Evolutionary conservation across 192 early-diverging fungal species (phyloP).

Genomic region (Backusella luteola): DNA sequence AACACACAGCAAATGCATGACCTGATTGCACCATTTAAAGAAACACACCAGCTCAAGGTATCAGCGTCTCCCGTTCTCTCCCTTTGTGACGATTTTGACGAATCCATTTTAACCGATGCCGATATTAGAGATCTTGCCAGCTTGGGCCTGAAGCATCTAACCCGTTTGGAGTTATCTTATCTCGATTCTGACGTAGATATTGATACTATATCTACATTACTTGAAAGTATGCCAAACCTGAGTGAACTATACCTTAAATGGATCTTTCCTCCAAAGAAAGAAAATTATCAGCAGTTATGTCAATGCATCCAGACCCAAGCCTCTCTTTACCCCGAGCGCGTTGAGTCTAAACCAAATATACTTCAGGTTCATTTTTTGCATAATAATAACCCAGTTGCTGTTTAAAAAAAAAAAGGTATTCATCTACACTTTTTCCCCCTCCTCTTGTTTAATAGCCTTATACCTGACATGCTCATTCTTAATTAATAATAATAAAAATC

Average conservation of each 20-base stretch:
- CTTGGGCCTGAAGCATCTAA: neutral
- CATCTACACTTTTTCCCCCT: neutral
- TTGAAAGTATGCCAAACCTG: neutral
- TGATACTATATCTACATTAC: neutral
- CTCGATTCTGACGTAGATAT: neutral
- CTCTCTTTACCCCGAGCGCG: neutral
- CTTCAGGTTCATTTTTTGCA: conserved; percentile 1
- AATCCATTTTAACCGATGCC: conserved; percentile 4
- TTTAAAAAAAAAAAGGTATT: neutral
- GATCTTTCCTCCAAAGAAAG: conserved; percentile 12
- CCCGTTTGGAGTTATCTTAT: neutral
- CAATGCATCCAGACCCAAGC: neutral
- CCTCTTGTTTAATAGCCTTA: neutral
- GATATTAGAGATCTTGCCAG: neutral
- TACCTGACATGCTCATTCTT: neutral
- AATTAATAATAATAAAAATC: neutral
- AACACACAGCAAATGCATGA: neutral
- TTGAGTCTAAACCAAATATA: neutral
- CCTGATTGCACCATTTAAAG: neutral
- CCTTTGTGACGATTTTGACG: conserved; percentile 13
- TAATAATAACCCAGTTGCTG: neutral
- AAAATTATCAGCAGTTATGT: conserved; percentile 1
- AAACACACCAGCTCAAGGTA: neutral
- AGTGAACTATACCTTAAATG: neutral
- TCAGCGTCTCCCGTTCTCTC: neutral